Base-by-base conservation (phyloP, 805 yeast species). In the Lachancea thermotolerans region DNA sequence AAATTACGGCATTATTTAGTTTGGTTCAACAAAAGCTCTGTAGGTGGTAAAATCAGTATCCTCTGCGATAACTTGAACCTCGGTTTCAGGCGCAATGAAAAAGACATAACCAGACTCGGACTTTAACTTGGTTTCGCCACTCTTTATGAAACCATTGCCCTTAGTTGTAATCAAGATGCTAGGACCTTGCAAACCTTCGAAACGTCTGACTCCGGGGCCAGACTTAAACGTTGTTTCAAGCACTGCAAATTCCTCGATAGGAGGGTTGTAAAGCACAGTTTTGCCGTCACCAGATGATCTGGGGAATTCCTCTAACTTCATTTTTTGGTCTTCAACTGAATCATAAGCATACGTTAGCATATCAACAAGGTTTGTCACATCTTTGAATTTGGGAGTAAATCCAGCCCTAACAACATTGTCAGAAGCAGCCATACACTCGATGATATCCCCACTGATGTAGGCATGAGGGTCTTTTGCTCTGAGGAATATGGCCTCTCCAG, bases 381-480 rank as follows among this genome's bases (percentile, higher is more conserved):
- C 99, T 70, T 91, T 93, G 73, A 91, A 93, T 67, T 93, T 93
- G 50, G 99, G 99, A n/a, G 99, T 93, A 74, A 93, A 93, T 11
- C 99, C 99, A 3, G 97, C 95, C 66, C 99, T 80, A 41, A 93
- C 97, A 47, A 93, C 99, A 59, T 93, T 93, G 66, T 93, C 99
- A 35, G 95, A 83, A 8, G 99, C 97, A 36, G 99, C 99, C 99
- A 93, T 93, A 73, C 99, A 93, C 72, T 93, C 99, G 60, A 93
- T 90, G 55, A 93, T 93, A 66, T 93, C 98, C 54, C 99, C 99
- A 45, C 83, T 76, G 50, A 93, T 91, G 68, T 93, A 93, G 30
- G 99, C 99, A 67, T 93, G 99, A 21, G 98, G 98, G 67, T 90
- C 97, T 69, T 88, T 87, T 37, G 99, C 98, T 62, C 87, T 88